Percentiles rank a stretch among this genome's conserved stretches.
phyloP scores from a whole-genome alignment of 2,329 filamentous ascomycete species.

The Claviceps arundinis region DNA sequence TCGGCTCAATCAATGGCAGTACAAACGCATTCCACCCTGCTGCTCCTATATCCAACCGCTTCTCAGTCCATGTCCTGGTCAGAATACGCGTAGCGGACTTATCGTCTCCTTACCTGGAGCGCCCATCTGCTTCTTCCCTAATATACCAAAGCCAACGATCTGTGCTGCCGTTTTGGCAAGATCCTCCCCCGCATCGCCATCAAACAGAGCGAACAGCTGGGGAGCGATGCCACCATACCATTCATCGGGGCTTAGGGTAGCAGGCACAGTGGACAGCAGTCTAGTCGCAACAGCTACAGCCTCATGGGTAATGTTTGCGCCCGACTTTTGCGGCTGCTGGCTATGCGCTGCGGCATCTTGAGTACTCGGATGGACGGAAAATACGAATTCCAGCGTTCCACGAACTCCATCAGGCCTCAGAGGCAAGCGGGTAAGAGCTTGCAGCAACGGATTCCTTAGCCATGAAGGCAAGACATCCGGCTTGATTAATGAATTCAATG shows the following conservation, averaged over 20 bases:
- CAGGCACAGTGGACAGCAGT: conserved; percentile 47
- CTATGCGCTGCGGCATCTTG: conserved; percentile 26
- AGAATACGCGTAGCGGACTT: not conserved
- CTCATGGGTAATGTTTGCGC: conserved; percentile 54
- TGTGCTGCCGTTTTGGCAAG: conserved; percentile 24
- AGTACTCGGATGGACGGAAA: conserved; percentile 50
- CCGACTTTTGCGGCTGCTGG: conserved; percentile 36
- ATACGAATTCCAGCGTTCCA: conserved; percentile 56
- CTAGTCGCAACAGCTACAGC: conserved; percentile 50
- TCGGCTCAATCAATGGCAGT: conserved; percentile 38
- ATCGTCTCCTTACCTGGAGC: conserved; percentile 36
- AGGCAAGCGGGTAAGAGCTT: conserved; percentile 45
- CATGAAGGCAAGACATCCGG: conserved; percentile 44
- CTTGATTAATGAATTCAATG: conserved; percentile 50
- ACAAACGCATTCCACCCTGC: conserved; percentile 52
- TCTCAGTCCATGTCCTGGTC: not conserved
- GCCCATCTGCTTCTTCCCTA: conserved; percentile 50
- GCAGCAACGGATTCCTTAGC: conserved; percentile 44
- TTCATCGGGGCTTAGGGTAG: conserved; percentile 34
- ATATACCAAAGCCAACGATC: conserved; percentile 41
- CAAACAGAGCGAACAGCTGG: conserved; percentile 48
- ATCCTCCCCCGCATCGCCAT: conserved; percentile 32
- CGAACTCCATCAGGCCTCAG: conserved; percentile 51
- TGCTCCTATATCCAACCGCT: conserved; percentile 22
- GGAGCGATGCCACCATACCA: conserved; percentile 50